These are phyloP conservation scores for Ensete ventricosum DNA, from an alignment of 176 grass and related monocot species.

Conservation along the genomic window DNA sequence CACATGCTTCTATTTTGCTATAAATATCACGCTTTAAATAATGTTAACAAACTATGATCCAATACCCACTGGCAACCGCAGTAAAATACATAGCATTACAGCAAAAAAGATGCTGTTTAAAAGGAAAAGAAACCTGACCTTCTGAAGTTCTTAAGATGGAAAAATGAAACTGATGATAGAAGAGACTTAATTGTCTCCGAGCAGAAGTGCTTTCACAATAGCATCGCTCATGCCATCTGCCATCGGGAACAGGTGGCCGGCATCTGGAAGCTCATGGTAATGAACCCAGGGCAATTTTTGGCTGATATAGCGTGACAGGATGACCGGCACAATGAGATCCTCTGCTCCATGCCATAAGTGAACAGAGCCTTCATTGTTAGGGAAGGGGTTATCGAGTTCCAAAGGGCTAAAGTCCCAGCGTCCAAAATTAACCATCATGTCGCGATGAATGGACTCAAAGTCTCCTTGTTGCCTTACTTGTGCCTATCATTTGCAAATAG, in stretches of 20 bases:
- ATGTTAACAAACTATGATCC: too few relatives aligned
- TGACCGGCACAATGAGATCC: slow-evolving; percentile 49
- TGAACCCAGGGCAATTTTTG: slow-evolving; percentile 60
- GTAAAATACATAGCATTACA: too few relatives aligned
- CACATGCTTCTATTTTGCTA: too few relatives aligned
- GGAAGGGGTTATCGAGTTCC: slow-evolving; percentile 57
- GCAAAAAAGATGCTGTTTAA: too few relatives aligned
- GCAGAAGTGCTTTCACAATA: slow-evolving; percentile 47
- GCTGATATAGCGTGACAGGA: slow-evolving; percentile 47
- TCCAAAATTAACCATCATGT: slow-evolving; percentile 64
- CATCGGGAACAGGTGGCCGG: slow-evolving; percentile 64
- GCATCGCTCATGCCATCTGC: slow-evolving; percentile 43
- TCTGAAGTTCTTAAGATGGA: too few relatives aligned
- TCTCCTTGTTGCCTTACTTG: slow-evolving; percentile 74
- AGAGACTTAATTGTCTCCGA: slow-evolving; percentile 23
- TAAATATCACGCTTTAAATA: too few relatives aligned
- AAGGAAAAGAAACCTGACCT: too few relatives aligned
- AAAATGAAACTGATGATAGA: too few relatives aligned
- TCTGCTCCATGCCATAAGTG: slow-evolving; percentile 77
- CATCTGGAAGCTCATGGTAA: slow-evolving; percentile 58
- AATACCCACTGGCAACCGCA: too few relatives aligned
- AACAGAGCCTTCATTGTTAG: slow-evolving; percentile 51
- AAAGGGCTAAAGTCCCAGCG: slow-evolving; percentile 74
- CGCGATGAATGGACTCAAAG: slow-evolving; percentile 58
- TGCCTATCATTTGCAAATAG: slow-evolving; percentile 37